Base-by-base conservation (phyloP, 495 filamentous ascomycete genomes). In the Aspergillus affinis region DNA sequence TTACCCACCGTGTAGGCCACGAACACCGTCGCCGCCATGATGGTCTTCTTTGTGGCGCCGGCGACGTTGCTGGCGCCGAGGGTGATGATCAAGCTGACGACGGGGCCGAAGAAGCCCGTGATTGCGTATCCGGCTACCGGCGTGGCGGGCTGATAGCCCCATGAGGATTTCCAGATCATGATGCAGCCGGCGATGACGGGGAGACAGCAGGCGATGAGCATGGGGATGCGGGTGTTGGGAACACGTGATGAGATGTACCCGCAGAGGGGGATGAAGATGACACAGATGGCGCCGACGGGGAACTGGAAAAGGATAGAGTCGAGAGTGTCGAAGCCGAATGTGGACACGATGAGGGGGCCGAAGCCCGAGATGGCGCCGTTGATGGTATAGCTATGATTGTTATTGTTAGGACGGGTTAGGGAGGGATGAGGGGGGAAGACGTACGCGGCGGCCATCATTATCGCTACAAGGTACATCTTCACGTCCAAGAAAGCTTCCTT, bases 311-410 rank as follows among this genome's bases (percentile, higher is more conserved):
- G 75, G 57, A 91, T 90, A 0, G 84, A 84, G 36, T 90, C 79
- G 4, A 89, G 74, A 0, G 82, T 82, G 20, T 76, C 75, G 69
- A 82, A 92, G 57, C 88, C 89, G 61, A 91, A 91, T 0, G 87
- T 91, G 2, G 79, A 83, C 3, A 92, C 88, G 59, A 91, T 90
- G 5, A 91, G 70, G 3, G 88, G 88, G 0, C 89, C 88, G 65
- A 91, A 91, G 0, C 88, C 88, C n/a, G 81, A 82, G n/a, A 90
- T 84, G 4, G 87, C 88, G 19, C 88, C 88, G 61, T 91, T 90
- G 59, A 91, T 83, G 0, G 86, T 89, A 63, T 90, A 90, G 5
- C 79, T 82, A 44, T 12, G 10, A 17, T 20, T 19, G 4, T 13
- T 12, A 8, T 10, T 21, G 44, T 48, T 20, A 29, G 41, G 9